These are phyloP conservation scores for Aspergillus conjunctus DNA, from an alignment of 495 filamentous ascomycete species.

Conservation along the genomic window DNA sequence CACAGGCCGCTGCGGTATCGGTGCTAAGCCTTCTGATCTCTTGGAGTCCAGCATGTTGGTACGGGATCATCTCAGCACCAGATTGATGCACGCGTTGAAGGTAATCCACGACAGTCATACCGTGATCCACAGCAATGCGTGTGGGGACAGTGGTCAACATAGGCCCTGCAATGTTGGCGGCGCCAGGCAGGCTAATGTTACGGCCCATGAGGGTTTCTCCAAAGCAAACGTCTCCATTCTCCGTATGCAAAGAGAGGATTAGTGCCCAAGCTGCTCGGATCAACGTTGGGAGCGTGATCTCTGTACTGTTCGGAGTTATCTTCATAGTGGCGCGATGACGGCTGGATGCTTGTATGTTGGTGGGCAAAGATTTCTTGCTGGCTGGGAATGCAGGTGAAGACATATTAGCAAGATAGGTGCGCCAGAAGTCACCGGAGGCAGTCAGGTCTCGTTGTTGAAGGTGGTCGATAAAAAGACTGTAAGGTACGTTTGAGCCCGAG, in stretches of 20 bases:
- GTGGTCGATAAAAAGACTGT: constrained; percentile 48
- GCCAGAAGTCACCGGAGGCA: constrained; percentile 50
- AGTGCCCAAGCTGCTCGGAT: constrained; percentile 59
- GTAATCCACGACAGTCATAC: constrained; percentile 39
- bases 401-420: constrained; percentile 32
- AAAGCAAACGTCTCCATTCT: constrained; percentile 54
- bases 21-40: constrained; percentile 42
- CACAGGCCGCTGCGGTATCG: constrained; percentile 54
- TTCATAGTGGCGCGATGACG: constrained; percentile 33
- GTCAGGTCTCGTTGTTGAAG: constrained; percentile 36
- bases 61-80: constrained; percentile 52
- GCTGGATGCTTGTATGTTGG: constrained; percentile 35
- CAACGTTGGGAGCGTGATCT: constrained; percentile 50
- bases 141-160: constrained; percentile 56
- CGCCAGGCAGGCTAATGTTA: constrained; percentile 51
- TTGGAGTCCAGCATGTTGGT: constrained; percentile 50
- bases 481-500: constrained; percentile 28
- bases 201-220: constrained; percentile 59
- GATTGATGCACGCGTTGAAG: constrained; percentile 45
- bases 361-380: constrained; percentile 29
- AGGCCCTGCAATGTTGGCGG: constrained; percentile 55
- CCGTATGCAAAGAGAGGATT: constrained; percentile 47
- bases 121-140: constrained; percentile 45
- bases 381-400: constrained; percentile 29
- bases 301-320: constrained; percentile 22